A percentile compares a stretch with the other conserved stretches of the same genome.
phyloP scores from a whole-genome alignment of 805 yeast species.

The Candida ipomoeae region DNA sequence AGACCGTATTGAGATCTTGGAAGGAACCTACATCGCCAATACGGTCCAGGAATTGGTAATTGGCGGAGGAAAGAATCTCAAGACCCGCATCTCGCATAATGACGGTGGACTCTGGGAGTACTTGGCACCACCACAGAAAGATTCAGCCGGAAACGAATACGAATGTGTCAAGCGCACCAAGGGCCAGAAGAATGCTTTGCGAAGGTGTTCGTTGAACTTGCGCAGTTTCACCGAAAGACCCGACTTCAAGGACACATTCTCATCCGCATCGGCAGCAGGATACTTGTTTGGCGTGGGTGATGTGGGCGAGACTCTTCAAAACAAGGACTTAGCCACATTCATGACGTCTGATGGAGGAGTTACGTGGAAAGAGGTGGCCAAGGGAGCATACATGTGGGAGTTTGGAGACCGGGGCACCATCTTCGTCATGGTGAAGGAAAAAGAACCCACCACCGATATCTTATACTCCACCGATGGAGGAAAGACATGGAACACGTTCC shows the following conservation, averaged over 20 bases:
- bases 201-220: constrained; percentile 72
- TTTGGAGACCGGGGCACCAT: constrained; percentile 94
- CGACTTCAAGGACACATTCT: constrained; percentile 79
- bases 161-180: constrained; percentile 41
- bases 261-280: constrained; percentile 88
- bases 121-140: constrained; percentile 63
- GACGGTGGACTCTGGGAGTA: constrained; percentile 89
- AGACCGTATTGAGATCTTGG: constrained; percentile 76
- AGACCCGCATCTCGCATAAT: constrained; percentile 74
- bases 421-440: constrained; percentile 63
- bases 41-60: constrained; percentile 53
- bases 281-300: constrained; percentile 89
- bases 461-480: constrained; percentile 79
- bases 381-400: constrained; percentile 87
- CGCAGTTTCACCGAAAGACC: constrained; percentile 88
- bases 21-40: constrained; percentile 79
- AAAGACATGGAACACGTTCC: constrained; percentile 61
- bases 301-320: constrained; percentile 62
- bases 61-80: constrained; percentile 50
- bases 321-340: constrained; percentile 61
- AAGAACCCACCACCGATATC: constrained; percentile 54
- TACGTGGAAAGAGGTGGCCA: constrained; percentile 75
- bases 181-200: constrained; percentile 31
- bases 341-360: constrained; percentile 88
- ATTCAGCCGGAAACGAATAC: constrained; percentile 56